Base-by-base conservation (phyloP, 2,329 filamentous ascomycete species). In the Pseudonectria foliicola region DNA sequence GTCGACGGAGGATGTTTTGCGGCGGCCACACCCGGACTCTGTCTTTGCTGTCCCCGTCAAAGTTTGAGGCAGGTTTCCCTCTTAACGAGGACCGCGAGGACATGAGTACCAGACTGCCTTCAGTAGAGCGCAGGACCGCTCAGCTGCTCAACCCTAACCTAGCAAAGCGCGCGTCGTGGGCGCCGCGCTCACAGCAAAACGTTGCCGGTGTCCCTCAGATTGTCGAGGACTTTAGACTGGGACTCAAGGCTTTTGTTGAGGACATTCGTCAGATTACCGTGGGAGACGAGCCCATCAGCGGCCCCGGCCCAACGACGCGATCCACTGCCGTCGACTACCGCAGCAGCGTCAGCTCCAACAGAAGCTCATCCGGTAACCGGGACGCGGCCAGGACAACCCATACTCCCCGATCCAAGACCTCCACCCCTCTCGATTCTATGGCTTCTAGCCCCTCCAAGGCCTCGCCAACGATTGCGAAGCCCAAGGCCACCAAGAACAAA, bases 201-300 rank as follows among this genome's bases (percentile, higher is more conserved):
- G 46, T 55, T 10, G 54, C 63, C 1, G 70, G 59, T 28, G 62
- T 77, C 39, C 88, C 88, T 55, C 85, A 92, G 59, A 81, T 95
- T 60, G 85, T 89, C 12, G 83, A 85, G 40, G 92, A 95, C 61
- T 80, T 98, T 59, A 86, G 82, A 56, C 78, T 92, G 33, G 90
- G 92, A 2, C 66, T 98, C 31, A 89, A 85, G 78, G 95, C 86
- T 2, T 98, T 98, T 61, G 79, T 95, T 40, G 92, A 96, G 57
- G 92, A 98, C 55, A 78, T 98, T 31, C 76, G 89, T 46, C 92
- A 96, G 61, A 93, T 90, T 11, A 95, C 92, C 0, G 88, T 98
- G 6, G 92, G 92, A 15, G 92, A 98, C 35, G 92, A 98, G 64
- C 85, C 80, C 12, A 77, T 87, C 43, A 78, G 70, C 40, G 80